Evolutionary conservation across 148 eudicot genomes (phyloP).

Genomic region (Camellia sinensis): DNA sequence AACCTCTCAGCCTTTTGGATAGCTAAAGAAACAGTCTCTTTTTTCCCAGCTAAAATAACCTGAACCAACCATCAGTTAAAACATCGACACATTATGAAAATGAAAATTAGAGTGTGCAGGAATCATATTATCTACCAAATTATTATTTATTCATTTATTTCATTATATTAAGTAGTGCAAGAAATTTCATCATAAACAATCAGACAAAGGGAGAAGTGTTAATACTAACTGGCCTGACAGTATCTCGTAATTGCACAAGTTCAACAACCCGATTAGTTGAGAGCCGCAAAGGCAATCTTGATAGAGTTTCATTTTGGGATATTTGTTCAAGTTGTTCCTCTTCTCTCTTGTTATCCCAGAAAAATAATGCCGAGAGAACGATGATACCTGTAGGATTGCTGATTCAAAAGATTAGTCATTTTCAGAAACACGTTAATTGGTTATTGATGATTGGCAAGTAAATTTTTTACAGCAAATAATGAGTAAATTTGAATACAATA

Average conservation of each 20-base stretch:
- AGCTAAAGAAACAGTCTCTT: constrained; percentile 70
- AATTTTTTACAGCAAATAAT: neutral
- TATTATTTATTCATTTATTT: neutral
- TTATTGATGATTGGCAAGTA: neutral
- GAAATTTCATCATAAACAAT: neutral
- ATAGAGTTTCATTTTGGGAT: constrained; percentile 82
- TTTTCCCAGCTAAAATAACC: constrained; percentile 97
- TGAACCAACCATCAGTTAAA: constrained; percentile 23
- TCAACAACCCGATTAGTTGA: constrained; percentile 93
- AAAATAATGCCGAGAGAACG: constrained; percentile 66
- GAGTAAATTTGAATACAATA: neutral
- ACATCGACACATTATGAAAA: neutral
- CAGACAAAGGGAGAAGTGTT: neutral
- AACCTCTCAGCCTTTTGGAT: constrained; percentile 83
- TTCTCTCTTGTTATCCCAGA: constrained; percentile 97
- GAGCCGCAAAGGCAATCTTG: constrained; percentile 92
- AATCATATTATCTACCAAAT: neutral
- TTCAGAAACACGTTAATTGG: constrained; percentile 17
- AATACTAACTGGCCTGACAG: constrained; percentile 87
- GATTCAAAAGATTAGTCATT: constrained; percentile 50
- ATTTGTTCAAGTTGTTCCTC: constrained; percentile 94
- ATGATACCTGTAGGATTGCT: constrained; percentile 77
- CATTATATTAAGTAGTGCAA: neutral
- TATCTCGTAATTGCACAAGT: constrained; percentile 89
- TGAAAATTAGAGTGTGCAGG: neutral